A percentile compares a stretch with the other conserved stretches of the same genome.
Evolutionary conservation across 2,329 filamentous ascomycete species (phyloP).

Genomic region (Penicillium sp.): DNA sequence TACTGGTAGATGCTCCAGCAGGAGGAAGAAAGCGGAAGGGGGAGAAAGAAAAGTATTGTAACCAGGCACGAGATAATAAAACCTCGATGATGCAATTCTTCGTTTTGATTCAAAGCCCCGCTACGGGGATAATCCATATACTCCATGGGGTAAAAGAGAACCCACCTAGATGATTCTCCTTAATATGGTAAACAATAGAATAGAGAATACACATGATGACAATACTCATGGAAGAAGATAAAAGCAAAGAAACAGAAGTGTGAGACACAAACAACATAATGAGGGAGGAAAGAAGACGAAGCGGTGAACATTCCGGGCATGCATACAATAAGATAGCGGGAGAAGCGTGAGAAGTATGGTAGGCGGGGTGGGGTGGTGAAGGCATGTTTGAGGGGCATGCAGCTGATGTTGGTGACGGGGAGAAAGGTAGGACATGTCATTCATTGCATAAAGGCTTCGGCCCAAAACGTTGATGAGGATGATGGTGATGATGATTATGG

Average conservation of each 20-base stretch:
- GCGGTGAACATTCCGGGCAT: not conserved
- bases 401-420: not conserved
- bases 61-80: slow-evolving; percentile 12
- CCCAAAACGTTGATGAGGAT: slow-evolving; percentile 18
- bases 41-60: not conserved
- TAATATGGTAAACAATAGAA: slow-evolving; percentile 2
- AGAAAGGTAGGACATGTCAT: slow-evolving; percentile 6
- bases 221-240: slow-evolving; percentile 4
- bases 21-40: not conserved
- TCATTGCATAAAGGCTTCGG: slow-evolving; percentile 11
- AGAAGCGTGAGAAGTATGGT: slow-evolving; percentile 11
- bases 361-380: slow-evolving; percentile 21
- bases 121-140: not conserved
- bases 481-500: not conserved
- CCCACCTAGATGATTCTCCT: not conserved
- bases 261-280: slow-evolving; percentile 26
- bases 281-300: slow-evolving; percentile 21
- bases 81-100: slow-evolving; percentile 4
- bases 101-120: not conserved
- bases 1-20: no score
- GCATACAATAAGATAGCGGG: slow-evolving; percentile 10
- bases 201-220: slow-evolving; percentile 12
- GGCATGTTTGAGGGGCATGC: slow-evolving; percentile 6
- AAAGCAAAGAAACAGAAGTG: not conserved
- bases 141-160: not conserved